Conservation (phyloP, 1,139 yeast species). For the Yarrowia galli region DNA sequence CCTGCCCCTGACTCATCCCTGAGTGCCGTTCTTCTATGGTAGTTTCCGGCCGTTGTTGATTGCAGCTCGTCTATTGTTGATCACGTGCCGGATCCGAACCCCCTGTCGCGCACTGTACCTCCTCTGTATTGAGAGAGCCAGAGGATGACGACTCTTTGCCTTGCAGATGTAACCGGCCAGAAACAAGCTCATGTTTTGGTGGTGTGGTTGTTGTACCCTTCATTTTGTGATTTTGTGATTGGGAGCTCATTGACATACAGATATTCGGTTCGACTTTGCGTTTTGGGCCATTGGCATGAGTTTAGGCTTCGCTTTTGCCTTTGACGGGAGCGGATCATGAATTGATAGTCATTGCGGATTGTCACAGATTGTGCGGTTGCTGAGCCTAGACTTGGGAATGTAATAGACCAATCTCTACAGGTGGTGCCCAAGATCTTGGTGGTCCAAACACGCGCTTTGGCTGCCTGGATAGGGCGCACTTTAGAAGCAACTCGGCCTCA, state of each 20-base stretch:
- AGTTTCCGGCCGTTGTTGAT: background rate
- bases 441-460: too few relatives aligned
- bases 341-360: conserved; percentile 15
- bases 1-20: conserved; percentile 5
- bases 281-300: conserved; percentile 15
- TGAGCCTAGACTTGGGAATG: background rate
- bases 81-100: background rate
- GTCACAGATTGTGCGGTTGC: background rate
- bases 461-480: background rate
- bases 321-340: conserved; percentile 29
- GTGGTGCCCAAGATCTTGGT: too few relatives aligned
- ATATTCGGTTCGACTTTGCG: conserved; percentile 8
- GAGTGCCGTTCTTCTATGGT: background rate
- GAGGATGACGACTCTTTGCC: conserved; percentile 3
- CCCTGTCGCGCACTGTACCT: conserved; percentile 3
- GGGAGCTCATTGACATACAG: background rate
- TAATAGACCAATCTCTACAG: too few relatives aligned
- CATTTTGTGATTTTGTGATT: conserved; percentile 5
- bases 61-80: background rate
- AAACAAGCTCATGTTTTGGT: conserved; percentile 20
- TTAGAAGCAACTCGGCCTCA: conserved; percentile 32
- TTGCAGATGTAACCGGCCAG: background rate
- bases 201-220: conserved; percentile 27
- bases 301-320: conserved; percentile 25
- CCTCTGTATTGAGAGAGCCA: background rate